These are phyloP conservation scores for Globomyces pollinis-pini DNA, from an alignment of 192 early-diverging fungal species.

Conservation along the genomic window DNA sequence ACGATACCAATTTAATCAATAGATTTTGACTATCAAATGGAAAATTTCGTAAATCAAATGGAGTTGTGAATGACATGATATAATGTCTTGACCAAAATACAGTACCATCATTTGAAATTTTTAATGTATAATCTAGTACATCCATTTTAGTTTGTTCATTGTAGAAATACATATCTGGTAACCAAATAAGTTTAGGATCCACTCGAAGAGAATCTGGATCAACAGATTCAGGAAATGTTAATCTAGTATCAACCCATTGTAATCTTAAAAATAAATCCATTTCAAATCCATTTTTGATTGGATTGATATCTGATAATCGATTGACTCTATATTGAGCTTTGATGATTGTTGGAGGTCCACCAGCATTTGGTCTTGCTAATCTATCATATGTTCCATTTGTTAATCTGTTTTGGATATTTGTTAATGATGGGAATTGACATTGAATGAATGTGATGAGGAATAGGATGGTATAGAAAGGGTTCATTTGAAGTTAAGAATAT, in stretches of 20 bases:
- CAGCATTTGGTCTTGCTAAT: neutral
- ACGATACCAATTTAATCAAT: conserved; percentile 12
- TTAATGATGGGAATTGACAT: too few relatives aligned
- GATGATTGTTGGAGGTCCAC: neutral
- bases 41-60: conserved; percentile 11
- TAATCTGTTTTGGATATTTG: too few relatives aligned
- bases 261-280: conserved; percentile 18
- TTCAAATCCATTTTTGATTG: conserved; percentile 8
- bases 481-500: too few relatives aligned
- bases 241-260: conserved; percentile 11
- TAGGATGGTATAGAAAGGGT: too few relatives aligned
- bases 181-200: conserved; percentile 12
- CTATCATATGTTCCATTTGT: too few relatives aligned
- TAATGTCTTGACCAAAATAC: conserved; percentile 19
- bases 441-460: too few relatives aligned
- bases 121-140: conserved; percentile 11
- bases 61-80: conserved; percentile 11
- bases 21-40: conserved; percentile 17
- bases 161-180: conserved; percentile 21
- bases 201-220: conserved; percentile 10
- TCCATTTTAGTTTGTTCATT: conserved; percentile 9
- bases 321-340: conserved; percentile 14
- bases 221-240: conserved; percentile 7
- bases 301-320: conserved; percentile 14
- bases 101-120: conserved; percentile 8